Base-by-base conservation (phyloP, 345 rosid species). In the Psidium friedrichsthalianum region DNA sequence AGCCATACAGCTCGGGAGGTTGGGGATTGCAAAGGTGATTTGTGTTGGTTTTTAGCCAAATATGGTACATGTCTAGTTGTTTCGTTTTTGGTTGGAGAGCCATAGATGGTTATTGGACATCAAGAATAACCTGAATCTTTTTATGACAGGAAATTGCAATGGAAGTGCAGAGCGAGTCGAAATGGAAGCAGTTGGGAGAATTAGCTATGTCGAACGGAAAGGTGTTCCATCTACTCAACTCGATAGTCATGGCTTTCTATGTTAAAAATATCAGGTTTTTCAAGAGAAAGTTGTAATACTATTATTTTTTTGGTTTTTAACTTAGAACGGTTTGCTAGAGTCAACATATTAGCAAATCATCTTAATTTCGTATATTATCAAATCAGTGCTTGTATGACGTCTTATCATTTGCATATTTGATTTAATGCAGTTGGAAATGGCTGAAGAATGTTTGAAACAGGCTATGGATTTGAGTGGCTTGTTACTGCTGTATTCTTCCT, bases 131-230 rank as follows among this genome's bases (percentile, higher is more conserved):
- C 47, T 82, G 61, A 36, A 85, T 53, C 10, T 52, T 22, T 83
- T 49, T 83, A 24, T 74, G 90, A 59, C 90, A 98, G 99, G 98
- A 93, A 88, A 98, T 98, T 49, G 99, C 99, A 32, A 84, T 82
- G 61, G 96, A 93, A 88, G 99, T 90, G 76, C 95, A 91, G 86
- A 94, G 98, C 2, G 99, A 98, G 90, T 94, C 98, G 58, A 98
- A 98, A 86, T 98, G 99, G 99, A 96, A 98, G 91, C 99, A 94
- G 89, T 89, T 98, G 88, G 99, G 99, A 88, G 98, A 94, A 89
- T 91, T 98, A 86, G 99, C 99, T 36, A 95, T 98, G 99, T 98
- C 96, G 22, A 90, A 93, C 57, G 99, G 99, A 86, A 95, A 95
- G 97, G 99, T 98, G 74, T 83, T 86, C 69, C 52, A 82, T 51